Percentiles rank a stretch among this genome's conserved stretches.
Evolutionary conservation across 495 filamentous ascomycete genomes (phyloP).

Genomic region (Evernia prunastri): DNA sequence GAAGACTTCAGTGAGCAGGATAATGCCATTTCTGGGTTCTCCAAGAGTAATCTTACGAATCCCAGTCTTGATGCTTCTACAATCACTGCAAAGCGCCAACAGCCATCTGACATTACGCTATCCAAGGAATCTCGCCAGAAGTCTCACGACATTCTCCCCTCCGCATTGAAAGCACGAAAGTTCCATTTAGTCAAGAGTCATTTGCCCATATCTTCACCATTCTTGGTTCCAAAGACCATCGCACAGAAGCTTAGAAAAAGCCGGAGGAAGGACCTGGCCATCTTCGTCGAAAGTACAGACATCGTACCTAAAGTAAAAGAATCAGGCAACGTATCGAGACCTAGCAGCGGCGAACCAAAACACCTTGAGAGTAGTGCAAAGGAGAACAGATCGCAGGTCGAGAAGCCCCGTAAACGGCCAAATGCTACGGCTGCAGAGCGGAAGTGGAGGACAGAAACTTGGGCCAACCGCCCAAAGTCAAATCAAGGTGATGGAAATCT

Average conservation of each 20-base stretch:
- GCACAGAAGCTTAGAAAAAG: slow-evolving; percentile 21
- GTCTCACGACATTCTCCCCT: not conserved
- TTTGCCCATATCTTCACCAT: not conserved
- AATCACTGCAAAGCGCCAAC: not conserved
- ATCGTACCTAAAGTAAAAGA: not conserved
- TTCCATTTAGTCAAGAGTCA: slow-evolving; percentile 25
- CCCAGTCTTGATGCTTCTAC: not conserved
- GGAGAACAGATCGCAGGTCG: not conserved
- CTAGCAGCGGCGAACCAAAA: not conserved
- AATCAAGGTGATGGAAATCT: not conserved
- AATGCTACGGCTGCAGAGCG: slow-evolving; percentile 18
- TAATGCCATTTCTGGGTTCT: not conserved
- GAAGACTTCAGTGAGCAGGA: not conserved
- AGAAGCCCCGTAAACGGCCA: slow-evolving; percentile 16
- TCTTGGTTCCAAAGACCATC: slow-evolving; percentile 7
- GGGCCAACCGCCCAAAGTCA: not conserved
- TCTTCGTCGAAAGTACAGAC: slow-evolving; percentile 23
- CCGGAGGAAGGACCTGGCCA: slow-evolving; percentile 19
- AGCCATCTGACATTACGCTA: not conserved
- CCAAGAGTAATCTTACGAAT: not conserved
- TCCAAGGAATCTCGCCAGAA: not conserved
- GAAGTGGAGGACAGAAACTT: slow-evolving; percentile 16
- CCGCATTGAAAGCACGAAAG: slow-evolving; percentile 16
- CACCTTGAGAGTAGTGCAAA: not conserved
- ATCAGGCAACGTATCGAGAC: not conserved